Percentiles rank a stretch among this genome's conserved stretches.
Conservation (phyloP, 1,139 yeast genomes). For the Hemisphaericaspora lyxosophila region DNA sequence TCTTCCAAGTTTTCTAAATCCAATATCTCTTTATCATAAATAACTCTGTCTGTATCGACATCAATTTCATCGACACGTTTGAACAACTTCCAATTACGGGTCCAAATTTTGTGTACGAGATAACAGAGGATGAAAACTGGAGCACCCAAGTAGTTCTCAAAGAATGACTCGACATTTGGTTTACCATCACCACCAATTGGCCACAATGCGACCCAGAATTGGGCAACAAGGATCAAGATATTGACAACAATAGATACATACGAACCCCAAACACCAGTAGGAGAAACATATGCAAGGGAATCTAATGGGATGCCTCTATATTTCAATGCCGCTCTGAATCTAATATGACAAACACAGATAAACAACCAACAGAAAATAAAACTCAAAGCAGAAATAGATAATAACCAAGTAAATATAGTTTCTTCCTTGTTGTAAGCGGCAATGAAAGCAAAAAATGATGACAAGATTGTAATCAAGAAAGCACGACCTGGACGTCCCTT, state of each 20-base stretch:
- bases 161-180: constrained; percentile 31
- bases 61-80: constrained; percentile 37
- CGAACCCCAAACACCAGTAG: constrained; percentile 28
- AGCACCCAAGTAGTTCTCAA: constrained; percentile 34
- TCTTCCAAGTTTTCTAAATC: constrained; percentile 39
- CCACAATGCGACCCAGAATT: constrained; percentile 43
- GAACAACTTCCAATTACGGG: constrained; percentile 26
- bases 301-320: constrained; percentile 28
- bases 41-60: constrained; percentile 42
- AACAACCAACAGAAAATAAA: constrained; percentile 30
- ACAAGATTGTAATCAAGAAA: constrained; percentile 16
- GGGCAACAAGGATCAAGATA: constrained; percentile 25
- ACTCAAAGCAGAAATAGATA: constrained; percentile 26
- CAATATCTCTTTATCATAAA: constrained; percentile 37
- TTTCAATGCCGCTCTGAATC: constrained; percentile 33
- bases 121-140: constrained; percentile 31
- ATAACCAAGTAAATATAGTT: constrained; percentile 25
- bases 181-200: constrained; percentile 34
- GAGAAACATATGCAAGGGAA: constrained; percentile 30
- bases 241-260: constrained; percentile 22
- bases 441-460: constrained; percentile 23
- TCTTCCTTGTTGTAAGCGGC: constrained; percentile 24
- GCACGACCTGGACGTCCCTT: constrained; percentile 38
- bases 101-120: constrained; percentile 32
- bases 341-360: constrained; percentile 31